Percentiles rank a stretch among this genome's conserved stretches.
phyloP scores from a whole-genome alignment of 345 rosid genomes.

The Pugionium cornutum region DNA sequence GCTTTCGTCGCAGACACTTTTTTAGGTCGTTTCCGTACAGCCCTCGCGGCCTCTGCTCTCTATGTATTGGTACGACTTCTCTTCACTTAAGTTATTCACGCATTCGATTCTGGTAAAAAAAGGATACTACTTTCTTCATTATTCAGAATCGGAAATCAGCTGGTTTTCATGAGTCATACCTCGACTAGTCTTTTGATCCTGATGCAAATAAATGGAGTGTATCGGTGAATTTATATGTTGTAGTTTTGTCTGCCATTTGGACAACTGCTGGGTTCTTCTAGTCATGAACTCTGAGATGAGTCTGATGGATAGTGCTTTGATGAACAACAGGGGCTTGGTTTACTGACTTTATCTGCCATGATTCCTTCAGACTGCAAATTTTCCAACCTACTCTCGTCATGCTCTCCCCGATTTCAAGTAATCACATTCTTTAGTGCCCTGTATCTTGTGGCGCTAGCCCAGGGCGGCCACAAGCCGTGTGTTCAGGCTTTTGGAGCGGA shows the following conservation, averaged over 20 bases:
- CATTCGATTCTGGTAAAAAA: conserved; percentile 3
- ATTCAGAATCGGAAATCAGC: no score
- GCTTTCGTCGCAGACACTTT: conserved; percentile 55
- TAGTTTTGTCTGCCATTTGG: neutral
- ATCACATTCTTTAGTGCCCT: conserved; percentile 52
- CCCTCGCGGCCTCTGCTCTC: conserved; percentile 47
- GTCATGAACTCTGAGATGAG: neutral
- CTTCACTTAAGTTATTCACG: neutral
- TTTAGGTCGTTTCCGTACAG: conserved; percentile 57
- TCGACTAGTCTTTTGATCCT: neutral
- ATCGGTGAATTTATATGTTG: neutral
- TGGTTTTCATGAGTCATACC: neutral
- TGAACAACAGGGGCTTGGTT: conserved; percentile 54
- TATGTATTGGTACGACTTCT: conserved; percentile 43
- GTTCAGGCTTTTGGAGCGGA: conserved; percentile 92
- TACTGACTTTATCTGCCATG: conserved; percentile 66
- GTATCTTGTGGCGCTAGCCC: conserved; percentile 66
- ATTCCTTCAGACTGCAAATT: conserved; percentile 50
- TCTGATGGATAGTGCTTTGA: conserved; percentile 31
- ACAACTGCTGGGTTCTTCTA: neutral
- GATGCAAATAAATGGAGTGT: neutral
- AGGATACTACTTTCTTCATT: neutral
- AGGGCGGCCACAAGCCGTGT: conserved; percentile 86
- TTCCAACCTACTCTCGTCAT: conserved; percentile 37
- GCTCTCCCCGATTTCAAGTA: conserved; percentile 44